Conservation (phyloP, 2,329 filamentous ascomycete species). For the Celoporthe dispersa region DNA sequence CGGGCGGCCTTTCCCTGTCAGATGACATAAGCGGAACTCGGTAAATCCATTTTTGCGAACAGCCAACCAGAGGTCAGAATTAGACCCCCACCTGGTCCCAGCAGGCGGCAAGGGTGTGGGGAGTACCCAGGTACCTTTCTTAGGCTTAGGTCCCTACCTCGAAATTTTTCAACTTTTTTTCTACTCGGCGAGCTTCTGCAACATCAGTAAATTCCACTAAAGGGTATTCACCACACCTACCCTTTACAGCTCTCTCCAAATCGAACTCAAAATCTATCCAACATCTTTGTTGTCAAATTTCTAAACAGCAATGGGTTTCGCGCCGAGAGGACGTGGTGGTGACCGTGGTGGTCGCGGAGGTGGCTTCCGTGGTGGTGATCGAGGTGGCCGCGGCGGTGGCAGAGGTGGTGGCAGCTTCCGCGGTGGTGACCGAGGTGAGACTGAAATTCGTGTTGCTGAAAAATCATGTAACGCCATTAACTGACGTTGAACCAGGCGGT, state of each 20-base stretch:
- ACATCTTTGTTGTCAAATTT: conserved; percentile 10
- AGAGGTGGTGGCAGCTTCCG: conserved; percentile 38
- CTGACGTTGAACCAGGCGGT: conserved; percentile 34
- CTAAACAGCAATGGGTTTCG: conserved; percentile 46
- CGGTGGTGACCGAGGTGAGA: conserved; percentile 28
- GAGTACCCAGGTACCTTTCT: conserved; percentile 26
- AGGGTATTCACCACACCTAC: conserved; percentile 17
- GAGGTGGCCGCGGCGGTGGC: conserved; percentile 37
- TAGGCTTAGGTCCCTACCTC: conserved; percentile 15
- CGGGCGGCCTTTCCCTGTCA: background rate
- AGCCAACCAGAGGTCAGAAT: conserved; percentile 9
- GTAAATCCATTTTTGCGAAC: conserved; percentile 26
- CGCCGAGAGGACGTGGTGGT: conserved; percentile 47
- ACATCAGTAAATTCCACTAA: conserved; percentile 15
- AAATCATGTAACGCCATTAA: background rate
- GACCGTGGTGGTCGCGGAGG: conserved; percentile 42
- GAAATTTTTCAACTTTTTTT: conserved; percentile 29
- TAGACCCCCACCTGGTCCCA: conserved; percentile 15
- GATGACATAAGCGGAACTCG: conserved; percentile 22
- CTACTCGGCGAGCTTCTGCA: conserved; percentile 25
- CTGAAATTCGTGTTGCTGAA: too few species aligned
- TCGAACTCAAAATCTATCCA: background rate
- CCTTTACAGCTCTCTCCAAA: conserved; percentile 17
- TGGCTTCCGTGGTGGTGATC: conserved; percentile 41
- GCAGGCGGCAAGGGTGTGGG: conserved; percentile 23